phyloP scores from a whole-genome alignment of 805 yeast genomes.

The Cyberlindnera subsufficiens region DNA sequence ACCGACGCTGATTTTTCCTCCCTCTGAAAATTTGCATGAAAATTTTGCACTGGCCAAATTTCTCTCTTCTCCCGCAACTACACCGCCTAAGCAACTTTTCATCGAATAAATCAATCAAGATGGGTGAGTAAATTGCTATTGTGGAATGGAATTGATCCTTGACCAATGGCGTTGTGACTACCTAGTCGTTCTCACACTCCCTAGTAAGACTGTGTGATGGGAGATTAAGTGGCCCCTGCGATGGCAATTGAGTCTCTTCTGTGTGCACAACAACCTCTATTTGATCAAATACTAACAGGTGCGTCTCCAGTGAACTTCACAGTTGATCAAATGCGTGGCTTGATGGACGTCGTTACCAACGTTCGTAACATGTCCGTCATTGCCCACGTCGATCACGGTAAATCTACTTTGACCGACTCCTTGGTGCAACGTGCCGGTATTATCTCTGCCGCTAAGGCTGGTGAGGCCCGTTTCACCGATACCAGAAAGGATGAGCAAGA shows the following conservation, averaged over 20 bases:
- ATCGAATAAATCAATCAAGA: slow-evolving; percentile 19
- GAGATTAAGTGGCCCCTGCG: no score
- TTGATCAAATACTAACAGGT: slow-evolving; percentile 18
- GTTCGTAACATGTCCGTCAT: slow-evolving; percentile 99
- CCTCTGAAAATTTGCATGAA: background rate
- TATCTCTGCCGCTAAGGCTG: slow-evolving; percentile 99
- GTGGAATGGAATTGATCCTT: background rate
- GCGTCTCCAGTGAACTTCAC: slow-evolving; percentile 43
- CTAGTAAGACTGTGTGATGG: no score
- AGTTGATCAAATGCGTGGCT: slow-evolving; percentile 90
- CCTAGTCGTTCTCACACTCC: no score
- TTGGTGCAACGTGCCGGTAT: slow-evolving; percentile 99
- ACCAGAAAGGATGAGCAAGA: slow-evolving; percentile 99
- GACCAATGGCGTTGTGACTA: no score
- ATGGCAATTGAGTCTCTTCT: background rate
- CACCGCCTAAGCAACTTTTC: slow-evolving; percentile 1
- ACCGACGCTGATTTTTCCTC: background rate
- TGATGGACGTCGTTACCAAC: slow-evolving; percentile 99
- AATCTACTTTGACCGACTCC: slow-evolving; percentile 98
- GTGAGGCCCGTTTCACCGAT: slow-evolving; percentile 99
- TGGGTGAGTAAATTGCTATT: slow-evolving; percentile 19
- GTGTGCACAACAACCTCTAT: background rate
- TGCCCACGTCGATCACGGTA: slow-evolving; percentile 99
- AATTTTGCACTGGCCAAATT: background rate
- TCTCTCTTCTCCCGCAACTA: background rate